Evolutionary conservation across 2,329 filamentous ascomycete genomes (phyloP).

Genomic region (Cadophora malorum): DNA sequence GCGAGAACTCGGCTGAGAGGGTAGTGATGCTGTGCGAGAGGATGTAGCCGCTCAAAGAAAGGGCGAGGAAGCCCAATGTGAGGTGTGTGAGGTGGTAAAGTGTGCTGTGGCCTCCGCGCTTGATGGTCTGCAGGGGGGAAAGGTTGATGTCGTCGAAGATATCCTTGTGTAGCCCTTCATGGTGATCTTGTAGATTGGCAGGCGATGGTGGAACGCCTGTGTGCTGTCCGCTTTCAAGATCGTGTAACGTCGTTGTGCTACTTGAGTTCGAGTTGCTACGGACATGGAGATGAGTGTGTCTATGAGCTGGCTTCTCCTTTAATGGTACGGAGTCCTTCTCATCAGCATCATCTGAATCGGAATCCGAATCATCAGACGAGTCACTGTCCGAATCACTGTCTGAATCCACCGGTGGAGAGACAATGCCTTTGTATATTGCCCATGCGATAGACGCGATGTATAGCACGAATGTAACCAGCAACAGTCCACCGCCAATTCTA

Average conservation of each 20-base stretch:
- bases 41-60: conserved; percentile 56
- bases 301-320: conserved; percentile 18
- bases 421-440: conserved; percentile 52
- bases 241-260: conserved; percentile 29
- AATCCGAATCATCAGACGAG: conserved; percentile 41
- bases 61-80: conserved; percentile 50
- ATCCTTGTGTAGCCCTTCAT: conserved; percentile 13
- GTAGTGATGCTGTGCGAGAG: conserved; percentile 53
- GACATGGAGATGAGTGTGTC: background rate
- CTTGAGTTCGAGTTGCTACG: conserved; percentile 22
- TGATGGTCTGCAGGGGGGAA: conserved; percentile 9
- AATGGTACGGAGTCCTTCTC: conserved; percentile 23
- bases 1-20: conserved; percentile 49
- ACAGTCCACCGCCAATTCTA: conserved; percentile 46
- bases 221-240: conserved; percentile 22
- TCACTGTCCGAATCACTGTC: conserved; percentile 51
- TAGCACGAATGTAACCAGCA: conserved; percentile 51
- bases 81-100: conserved; percentile 51
- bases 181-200: conserved; percentile 5
- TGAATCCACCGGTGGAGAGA: conserved; percentile 50
- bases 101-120: conserved; percentile 37
- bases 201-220: conserved; percentile 15
- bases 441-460: conserved; percentile 54
- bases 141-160: conserved; percentile 30
- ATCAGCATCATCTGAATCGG: conserved; percentile 18